Evolutionary conservation across 2,329 filamentous ascomycete species (phyloP), one percentile per base, ranked within the genome.

Genomic region (Chrysoporthe cubensis): DNA sequence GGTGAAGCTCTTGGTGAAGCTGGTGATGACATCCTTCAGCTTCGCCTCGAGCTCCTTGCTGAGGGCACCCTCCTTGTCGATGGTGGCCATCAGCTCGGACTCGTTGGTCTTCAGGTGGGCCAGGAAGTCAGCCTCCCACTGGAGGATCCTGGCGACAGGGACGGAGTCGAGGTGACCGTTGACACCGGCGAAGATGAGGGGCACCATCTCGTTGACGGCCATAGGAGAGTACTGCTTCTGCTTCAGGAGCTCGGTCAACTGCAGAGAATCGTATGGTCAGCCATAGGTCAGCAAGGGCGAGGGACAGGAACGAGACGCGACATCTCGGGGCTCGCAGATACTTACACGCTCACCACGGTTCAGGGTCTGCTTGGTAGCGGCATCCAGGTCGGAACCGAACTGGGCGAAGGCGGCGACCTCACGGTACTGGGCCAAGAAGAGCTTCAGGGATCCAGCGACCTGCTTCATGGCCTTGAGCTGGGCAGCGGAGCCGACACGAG

Each of bases 401-500:
- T 99, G 96, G 77, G 96, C 95, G 85, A 99, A 99, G 77, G 96
- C 96, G 79, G 96, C 96, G 73, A 99, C 96, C 85, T 99, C 96
- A 96, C 96, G 96, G 90, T 99, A 99, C 88, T 99, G 96, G 78
- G 96, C 96, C 92, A 99, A 93, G 94, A 98, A 99, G 77, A 99
- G 94, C 91, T 99, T 99, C 80, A 99, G 88, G 76, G 95, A 98
- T 90, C 96, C 96, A 79, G 96, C 96, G 78, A 99, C 96, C 89
- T 99, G 96, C 91, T 99, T 99, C 96, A 99, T 99, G 86, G 96
- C 94, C 93, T 98, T 99, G 83, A 98, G 90, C 90, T 99, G 96
- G 81, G 96, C 96, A 82, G 96, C 93, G 80, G 96, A 99, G 82
- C 96, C 96, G 91, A 99, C 96, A 93, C 96, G 96, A 76, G 96